Conservation (phyloP, 352 stramenopile species). For the Pythium apleroticum region DNA sequence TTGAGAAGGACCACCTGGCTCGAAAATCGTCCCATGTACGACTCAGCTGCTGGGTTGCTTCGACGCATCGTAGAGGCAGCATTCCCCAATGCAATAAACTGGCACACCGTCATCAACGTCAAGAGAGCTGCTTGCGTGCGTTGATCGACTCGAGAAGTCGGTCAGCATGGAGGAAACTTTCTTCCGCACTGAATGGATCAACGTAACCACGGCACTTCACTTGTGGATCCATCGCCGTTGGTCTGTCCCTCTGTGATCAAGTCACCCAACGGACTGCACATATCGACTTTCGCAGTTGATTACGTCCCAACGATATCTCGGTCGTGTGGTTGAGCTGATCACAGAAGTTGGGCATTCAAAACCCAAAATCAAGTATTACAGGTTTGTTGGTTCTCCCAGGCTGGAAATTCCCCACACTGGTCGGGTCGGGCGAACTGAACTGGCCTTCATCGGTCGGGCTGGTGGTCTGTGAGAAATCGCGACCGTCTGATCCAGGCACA, state of each 20-base stretch:
- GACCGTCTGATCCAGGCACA: not conserved
- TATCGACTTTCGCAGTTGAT: constrained; percentile 11
- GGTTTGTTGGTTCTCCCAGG: not conserved
- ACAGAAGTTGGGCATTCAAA: not conserved
- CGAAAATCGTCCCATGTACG: not conserved
- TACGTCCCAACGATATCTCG: not conserved
- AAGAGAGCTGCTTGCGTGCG: not conserved
- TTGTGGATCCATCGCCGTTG: no score
- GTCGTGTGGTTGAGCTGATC: not conserved
- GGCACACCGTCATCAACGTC: not conserved
- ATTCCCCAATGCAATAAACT: not conserved
- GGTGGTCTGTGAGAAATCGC: constrained; percentile 1
- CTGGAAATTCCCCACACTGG: not conserved
- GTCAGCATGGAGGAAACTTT: not conserved
- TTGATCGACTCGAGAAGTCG: not conserved
- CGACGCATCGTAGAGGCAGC: not conserved
- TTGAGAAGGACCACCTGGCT: not conserved
- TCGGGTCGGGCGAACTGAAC: not conserved
- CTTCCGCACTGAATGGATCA: not conserved
- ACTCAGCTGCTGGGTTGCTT: not conserved
- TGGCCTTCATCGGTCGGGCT: not conserved
- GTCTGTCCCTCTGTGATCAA: not conserved
- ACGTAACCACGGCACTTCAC: not conserved
- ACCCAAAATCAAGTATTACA: not conserved
- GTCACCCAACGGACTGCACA: not conserved